Conservation (phyloP, 108 stramenopile species). For the Hondaea fermentalgiana region DNA sequence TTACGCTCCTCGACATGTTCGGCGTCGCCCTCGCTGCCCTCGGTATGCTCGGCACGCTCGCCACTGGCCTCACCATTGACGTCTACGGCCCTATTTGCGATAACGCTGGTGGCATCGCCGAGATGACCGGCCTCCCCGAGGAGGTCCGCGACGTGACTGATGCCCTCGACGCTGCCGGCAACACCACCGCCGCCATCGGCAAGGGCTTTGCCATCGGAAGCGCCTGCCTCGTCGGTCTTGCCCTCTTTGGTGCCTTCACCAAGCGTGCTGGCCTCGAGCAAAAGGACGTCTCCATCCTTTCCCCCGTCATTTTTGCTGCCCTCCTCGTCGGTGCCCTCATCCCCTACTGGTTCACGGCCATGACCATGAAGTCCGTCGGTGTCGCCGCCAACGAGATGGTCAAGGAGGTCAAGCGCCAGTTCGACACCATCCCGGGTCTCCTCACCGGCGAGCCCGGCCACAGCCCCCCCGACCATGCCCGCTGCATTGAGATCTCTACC, state of each 20-base stretch:
- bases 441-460: not conserved
- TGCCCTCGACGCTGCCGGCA: conserved; percentile 76
- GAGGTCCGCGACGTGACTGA: conserved; percentile 93
- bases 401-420: conserved; percentile 7
- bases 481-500: conserved; percentile 31
- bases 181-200: conserved; percentile 50
- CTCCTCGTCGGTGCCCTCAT: conserved; percentile 94
- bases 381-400: conserved; percentile 81
- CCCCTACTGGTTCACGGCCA: conserved; percentile 93
- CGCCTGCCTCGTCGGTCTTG: conserved; percentile 90
- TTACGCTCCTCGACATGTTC: conserved; percentile 82
- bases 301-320: conserved; percentile 88
- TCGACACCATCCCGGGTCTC: conserved; percentile 2
- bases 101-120: conserved; percentile 98
- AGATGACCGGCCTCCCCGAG: conserved; percentile 91
- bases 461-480: conserved; percentile 6
- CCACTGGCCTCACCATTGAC: conserved; percentile 94
- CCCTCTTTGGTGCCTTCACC: conserved; percentile 91
- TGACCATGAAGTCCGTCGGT: conserved; percentile 98
- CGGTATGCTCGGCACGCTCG: conserved; percentile 95
- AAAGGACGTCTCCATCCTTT: conserved; percentile 59
- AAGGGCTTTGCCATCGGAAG: conserved; percentile 99
- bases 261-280: conserved; percentile 74
- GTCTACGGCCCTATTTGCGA: conserved; percentile 98
- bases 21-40: conserved; percentile 92